Conservation (phyloP, 1,139 yeast genomes). For the Candida tropicalis region DNA sequence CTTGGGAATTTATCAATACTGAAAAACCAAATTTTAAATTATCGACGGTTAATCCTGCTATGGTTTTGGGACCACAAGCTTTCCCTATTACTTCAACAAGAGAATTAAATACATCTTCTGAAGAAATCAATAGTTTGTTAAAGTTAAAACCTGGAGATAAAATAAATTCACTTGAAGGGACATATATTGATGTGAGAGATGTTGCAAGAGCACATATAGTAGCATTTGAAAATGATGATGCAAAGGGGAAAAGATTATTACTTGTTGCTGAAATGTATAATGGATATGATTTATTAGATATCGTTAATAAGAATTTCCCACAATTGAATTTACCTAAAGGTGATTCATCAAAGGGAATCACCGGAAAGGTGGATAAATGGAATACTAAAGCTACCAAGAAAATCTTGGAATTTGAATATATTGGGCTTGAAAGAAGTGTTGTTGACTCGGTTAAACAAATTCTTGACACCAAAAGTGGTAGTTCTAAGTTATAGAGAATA, state of each 20-base stretch:
- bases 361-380: neutral
- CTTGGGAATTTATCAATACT: constrained; percentile 36
- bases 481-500: constrained; percentile 1
- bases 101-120: constrained; percentile 30
- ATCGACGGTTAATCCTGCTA: constrained; percentile 47
- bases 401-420: constrained; percentile 38
- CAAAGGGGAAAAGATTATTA: constrained; percentile 27
- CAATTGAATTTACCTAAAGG: constrained; percentile 20
- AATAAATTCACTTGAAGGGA: constrained; percentile 20
- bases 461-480: neutral
- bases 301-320: constrained; percentile 26
- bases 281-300: constrained; percentile 34
- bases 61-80: constrained; percentile 50
- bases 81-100: constrained; percentile 30
- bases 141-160: constrained; percentile 19
- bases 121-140: constrained; percentile 28
- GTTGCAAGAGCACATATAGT: constrained; percentile 53
- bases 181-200: constrained; percentile 53
- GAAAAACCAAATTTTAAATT: constrained; percentile 40
- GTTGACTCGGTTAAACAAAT: constrained; percentile 33
- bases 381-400: constrained; percentile 31
- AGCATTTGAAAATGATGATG: constrained; percentile 35
- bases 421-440: constrained; percentile 34
- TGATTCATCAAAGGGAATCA: constrained; percentile 7
- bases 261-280: constrained; percentile 28